Conservation (phyloP, 805 yeast species). For the Nakazawaea wickerhamii region DNA sequence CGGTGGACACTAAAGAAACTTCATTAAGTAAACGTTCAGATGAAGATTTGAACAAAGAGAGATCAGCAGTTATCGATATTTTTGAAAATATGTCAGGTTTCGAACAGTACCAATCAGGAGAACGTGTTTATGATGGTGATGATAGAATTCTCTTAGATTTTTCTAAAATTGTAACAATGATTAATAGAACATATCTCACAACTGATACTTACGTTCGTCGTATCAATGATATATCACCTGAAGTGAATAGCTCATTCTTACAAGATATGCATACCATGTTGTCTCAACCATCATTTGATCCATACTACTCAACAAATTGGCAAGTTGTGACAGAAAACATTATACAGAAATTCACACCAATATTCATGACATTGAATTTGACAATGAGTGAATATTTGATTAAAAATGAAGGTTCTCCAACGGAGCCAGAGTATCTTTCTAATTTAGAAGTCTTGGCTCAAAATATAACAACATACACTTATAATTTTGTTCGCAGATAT, state of each 20-base stretch:
- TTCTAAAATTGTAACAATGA: conserved; percentile 45
- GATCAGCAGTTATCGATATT: conserved; percentile 22
- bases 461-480: conserved; percentile 35
- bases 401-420: not conserved
- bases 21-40: not conserved
- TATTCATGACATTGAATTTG: conserved; percentile 35
- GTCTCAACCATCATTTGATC: conserved; percentile 29
- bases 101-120: conserved; percentile 44
- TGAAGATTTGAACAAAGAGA: conserved; percentile 13
- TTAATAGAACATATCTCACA: conserved; percentile 43
- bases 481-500: conserved; percentile 43
- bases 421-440: not conserved
- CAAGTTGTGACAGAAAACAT: conserved; percentile 43
- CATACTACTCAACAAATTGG: conserved; percentile 48
- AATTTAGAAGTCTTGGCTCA: conserved; percentile 18
- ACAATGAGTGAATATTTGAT: conserved; percentile 23
- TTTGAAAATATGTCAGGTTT: conserved; percentile 30
- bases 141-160: conserved; percentile 44
- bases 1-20: not conserved
- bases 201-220: conserved; percentile 43
- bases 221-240: conserved; percentile 30
- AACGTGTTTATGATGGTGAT: conserved; percentile 42
- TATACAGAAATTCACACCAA: conserved; percentile 49
- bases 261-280: conserved; percentile 26
- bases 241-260: conserved; percentile 30